phyloP scores from a whole-genome alignment of 2,329 filamentous ascomycete species.

The Exophiala sideris region DNA sequence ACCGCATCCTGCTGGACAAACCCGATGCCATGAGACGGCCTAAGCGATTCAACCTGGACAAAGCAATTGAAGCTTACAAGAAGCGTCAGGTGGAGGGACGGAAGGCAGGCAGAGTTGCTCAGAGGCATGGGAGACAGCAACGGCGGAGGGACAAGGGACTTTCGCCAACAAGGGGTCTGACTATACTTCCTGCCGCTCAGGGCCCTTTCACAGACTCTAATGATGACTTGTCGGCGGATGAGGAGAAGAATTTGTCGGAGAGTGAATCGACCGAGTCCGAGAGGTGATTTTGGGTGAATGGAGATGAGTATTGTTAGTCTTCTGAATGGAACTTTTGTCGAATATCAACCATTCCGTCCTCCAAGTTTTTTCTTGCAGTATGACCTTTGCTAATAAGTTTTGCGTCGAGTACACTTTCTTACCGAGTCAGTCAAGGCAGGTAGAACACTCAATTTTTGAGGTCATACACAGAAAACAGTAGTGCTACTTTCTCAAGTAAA shows the following conservation, averaged over 20 bases:
- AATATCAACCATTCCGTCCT: too few species aligned
- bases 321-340: too few species aligned
- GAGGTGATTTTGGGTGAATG: not conserved
- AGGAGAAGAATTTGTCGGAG: not conserved
- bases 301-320: too few species aligned
- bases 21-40: not conserved
- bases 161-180: not conserved
- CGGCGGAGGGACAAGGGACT: not conserved
- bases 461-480: not conserved
- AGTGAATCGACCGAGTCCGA: not conserved
- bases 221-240: not conserved
- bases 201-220: not conserved
- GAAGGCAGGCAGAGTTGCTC: not conserved
- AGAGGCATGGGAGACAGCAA: not conserved
- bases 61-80: not conserved
- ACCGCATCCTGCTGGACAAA: slow-evolving; percentile 3
- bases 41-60: slow-evolving; percentile 1
- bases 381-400: too few species aligned
- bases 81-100: not conserved
- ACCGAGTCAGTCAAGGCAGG: too few species aligned
- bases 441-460: too few species aligned
- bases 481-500: not conserved
- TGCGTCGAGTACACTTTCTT: too few species aligned
- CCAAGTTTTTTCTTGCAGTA: too few species aligned
- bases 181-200: not conserved